These are phyloP conservation scores for Cladosporium sp. DNA, from an alignment of 2,329 filamentous ascomycete species.

Conservation along the genomic window DNA sequence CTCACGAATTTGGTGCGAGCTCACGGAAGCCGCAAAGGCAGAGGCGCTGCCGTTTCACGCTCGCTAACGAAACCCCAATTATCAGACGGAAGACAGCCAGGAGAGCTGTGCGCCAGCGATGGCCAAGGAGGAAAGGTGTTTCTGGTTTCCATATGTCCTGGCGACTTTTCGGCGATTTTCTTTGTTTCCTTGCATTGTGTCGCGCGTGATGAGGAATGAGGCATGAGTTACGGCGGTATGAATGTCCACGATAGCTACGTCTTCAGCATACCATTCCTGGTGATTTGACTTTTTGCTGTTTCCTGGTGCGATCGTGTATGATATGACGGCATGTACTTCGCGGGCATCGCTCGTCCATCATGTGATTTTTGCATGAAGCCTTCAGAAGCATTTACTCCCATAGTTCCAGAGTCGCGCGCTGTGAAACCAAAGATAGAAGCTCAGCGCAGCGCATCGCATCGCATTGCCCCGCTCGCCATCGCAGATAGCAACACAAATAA, in stretches of 20 bases:
- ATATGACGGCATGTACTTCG: neutral
- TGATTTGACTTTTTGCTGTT: neutral
- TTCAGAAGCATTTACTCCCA: neutral
- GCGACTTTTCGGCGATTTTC: neutral
- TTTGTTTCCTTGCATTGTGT: slow-evolving; percentile 4
- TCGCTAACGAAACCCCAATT: neutral
- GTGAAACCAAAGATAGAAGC: too few relatives aligned
- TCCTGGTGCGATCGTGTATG: neutral
- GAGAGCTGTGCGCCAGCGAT: slow-evolving; percentile 35
- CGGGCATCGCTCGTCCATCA: neutral
- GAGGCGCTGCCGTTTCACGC: too few relatives aligned
- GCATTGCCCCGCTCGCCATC: too few relatives aligned
- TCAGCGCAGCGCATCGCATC: too few relatives aligned
- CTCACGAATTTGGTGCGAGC: slow-evolving; percentile 1
- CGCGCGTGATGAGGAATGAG: slow-evolving; percentile 9
- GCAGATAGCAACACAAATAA: too few relatives aligned
- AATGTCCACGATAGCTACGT: slow-evolving; percentile 7
- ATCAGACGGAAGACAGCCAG: slow-evolving; percentile 21
- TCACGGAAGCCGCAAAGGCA: neutral
- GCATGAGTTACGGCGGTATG: slow-evolving; percentile 10
- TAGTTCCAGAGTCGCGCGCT: neutral
- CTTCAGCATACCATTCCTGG: neutral
- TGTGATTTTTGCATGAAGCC: neutral
- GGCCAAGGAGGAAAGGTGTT: slow-evolving; percentile 15
- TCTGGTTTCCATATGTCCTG: neutral